Evolutionary conservation across 169 alveolate species (phyloP).

Genomic region (Eimeria maxima): DNA sequence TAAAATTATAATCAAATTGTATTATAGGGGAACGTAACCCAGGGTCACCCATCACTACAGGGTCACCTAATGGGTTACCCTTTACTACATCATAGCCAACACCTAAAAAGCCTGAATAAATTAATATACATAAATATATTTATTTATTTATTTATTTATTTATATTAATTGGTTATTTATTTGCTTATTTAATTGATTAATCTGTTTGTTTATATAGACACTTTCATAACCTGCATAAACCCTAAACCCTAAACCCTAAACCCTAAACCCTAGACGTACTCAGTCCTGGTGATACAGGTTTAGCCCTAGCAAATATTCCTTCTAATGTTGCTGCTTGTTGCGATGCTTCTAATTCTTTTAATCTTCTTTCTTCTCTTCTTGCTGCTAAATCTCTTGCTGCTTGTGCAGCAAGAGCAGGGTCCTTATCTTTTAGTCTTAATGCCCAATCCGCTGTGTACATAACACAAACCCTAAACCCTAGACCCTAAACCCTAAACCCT

Average conservation of each 20-base stretch:
- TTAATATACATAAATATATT: background rate
- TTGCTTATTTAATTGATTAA: too few species aligned
- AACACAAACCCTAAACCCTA: background rate
- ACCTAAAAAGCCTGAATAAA: conserved; percentile 89
- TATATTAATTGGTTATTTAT: too few species aligned
- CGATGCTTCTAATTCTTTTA: background rate
- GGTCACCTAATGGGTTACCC: conserved; percentile 94
- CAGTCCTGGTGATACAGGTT: background rate
- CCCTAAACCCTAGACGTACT: conserved; percentile 23
- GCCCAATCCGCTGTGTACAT: background rate
- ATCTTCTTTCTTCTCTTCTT: conserved; percentile 6
- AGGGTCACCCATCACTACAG: conserved; percentile 90
- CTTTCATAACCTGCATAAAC: too few species aligned
- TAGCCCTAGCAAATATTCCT: background rate
- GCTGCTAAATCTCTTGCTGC: background rate
- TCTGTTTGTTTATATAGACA: too few species aligned
- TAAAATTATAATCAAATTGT: conserved; percentile 85
- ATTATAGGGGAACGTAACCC: conserved; percentile 92
- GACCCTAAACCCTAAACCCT: too few species aligned
- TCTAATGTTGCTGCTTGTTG: background rate
- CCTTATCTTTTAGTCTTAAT: background rate
- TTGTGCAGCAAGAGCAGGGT: background rate
- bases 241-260: conserved; percentile 29
- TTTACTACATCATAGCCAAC: conserved; percentile 90
- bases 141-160: too few species aligned